Evolutionary conservation across 225 moss, liverwort and hornwort species (phyloP).

Genomic region (Marchantia polymorpha): DNA sequence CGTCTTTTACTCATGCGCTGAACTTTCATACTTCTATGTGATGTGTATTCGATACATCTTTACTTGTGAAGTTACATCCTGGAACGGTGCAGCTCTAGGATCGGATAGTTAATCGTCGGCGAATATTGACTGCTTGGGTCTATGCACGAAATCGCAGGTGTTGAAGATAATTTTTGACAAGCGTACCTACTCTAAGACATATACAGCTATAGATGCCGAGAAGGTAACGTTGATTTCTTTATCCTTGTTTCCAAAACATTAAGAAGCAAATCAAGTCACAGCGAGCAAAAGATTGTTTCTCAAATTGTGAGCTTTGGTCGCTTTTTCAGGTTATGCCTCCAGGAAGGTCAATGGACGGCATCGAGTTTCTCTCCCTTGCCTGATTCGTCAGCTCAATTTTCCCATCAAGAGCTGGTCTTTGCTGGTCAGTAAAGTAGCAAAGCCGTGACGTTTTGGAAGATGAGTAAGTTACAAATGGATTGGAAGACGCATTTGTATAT

Average conservation of each 20-base stretch:
- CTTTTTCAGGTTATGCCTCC: slow-evolving; percentile 31
- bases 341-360: slow-evolving; percentile 22
- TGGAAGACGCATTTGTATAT: no score
- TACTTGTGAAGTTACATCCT: not conserved
- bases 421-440: not conserved
- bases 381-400: slow-evolving; percentile 19
- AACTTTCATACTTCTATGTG: not conserved
- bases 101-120: not conserved
- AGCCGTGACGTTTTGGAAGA: not conserved
- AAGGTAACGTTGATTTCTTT: slow-evolving; percentile 40
- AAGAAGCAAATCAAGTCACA: no score
- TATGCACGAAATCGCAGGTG: slow-evolving; percentile 44
- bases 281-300: not conserved
- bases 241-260: not conserved
- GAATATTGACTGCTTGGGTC: not conserved
- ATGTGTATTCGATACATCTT: not conserved
- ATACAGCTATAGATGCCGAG: slow-evolving; percentile 73
- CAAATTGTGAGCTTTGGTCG: not conserved
- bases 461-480: no score
- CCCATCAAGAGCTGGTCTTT: not conserved
- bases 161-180: slow-evolving; percentile 81
- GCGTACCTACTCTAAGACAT: slow-evolving; percentile 59
- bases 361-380: slow-evolving; percentile 30
- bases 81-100: not conserved
- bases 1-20: slow-evolving; percentile 41